These are phyloP conservation scores for Durotheca rogersii DNA, from an alignment of 495 filamentous ascomycete species.

Conservation along the genomic window DNA sequence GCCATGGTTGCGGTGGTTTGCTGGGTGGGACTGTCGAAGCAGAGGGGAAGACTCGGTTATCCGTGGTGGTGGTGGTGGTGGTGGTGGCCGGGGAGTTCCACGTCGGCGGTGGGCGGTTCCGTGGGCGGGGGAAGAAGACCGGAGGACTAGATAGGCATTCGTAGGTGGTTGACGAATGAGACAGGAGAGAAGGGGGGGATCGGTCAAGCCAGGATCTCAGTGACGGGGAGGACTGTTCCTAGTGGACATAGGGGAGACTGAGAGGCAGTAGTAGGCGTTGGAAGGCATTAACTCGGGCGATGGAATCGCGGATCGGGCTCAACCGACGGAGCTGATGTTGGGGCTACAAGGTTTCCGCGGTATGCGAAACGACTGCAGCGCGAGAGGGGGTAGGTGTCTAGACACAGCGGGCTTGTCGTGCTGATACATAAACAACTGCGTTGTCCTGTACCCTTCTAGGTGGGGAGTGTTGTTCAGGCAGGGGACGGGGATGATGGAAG, in stretches of 20 bases:
- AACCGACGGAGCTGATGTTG: conserved; percentile 83
- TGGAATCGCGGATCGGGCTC: conserved; percentile 47
- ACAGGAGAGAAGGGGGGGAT: conserved; percentile 25
- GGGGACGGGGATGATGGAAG: conserved; percentile 5
- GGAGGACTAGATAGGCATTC: conserved; percentile 36
- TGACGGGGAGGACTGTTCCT: conserved; percentile 49
- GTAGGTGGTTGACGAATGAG: conserved; percentile 20
- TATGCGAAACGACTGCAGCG: conserved; percentile 93
- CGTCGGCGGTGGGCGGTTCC: conserved; percentile 24
- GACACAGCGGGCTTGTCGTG: conserved; percentile 55
- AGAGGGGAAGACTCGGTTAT: conserved; percentile 30
- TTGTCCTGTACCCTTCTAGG: conserved; percentile 46
- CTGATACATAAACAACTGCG: conserved; percentile 60
- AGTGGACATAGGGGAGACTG: conserved; percentile 53
- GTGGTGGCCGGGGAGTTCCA: conserved; percentile 32
- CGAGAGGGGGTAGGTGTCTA: conserved; percentile 81
- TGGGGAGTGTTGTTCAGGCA: conserved; percentile 33
- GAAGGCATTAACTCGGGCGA: conserved; percentile 56
- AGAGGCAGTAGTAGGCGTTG: conserved; percentile 44
- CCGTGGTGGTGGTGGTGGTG: background rate
- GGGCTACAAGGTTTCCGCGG: conserved; percentile 84
- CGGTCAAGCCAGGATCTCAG: conserved; percentile 48
- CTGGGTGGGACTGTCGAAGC: conserved; percentile 26
- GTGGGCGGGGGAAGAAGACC: conserved; percentile 16
- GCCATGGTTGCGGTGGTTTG: conserved; percentile 55